Percentiles rank a stretch among this genome's conserved stretches.
These are phyloP conservation scores for Cetraspora pellucida DNA, from an alignment of 192 early-diverging fungal genomes.

Conservation along the genomic window DNA sequence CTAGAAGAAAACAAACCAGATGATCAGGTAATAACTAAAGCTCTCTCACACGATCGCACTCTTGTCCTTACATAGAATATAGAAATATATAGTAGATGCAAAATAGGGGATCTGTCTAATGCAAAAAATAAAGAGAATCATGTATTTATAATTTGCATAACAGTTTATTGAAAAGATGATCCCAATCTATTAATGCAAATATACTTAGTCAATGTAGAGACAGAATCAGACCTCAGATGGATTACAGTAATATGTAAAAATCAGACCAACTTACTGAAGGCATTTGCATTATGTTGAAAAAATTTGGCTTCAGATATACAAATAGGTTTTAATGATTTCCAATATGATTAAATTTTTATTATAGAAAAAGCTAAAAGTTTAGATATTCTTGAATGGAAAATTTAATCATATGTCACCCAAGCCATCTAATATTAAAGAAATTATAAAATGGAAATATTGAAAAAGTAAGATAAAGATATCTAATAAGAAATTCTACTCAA, in stretches of 20 bases:
- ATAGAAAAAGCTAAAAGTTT: conserved; percentile 14
- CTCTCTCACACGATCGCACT: neutral
- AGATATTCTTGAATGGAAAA: conserved; percentile 19
- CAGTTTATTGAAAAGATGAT: conserved; percentile 13
- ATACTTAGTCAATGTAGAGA: conserved; percentile 5
- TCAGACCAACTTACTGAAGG: neutral
- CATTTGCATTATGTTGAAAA: conserved; percentile 18
- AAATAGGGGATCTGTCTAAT: neutral
- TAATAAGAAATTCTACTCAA: conserved; percentile 1
- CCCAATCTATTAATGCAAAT: neutral
- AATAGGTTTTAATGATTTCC: neutral
- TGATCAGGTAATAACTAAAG: neutral
- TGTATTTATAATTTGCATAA: conserved; percentile 18
- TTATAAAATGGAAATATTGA: neutral
- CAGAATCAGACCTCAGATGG: neutral
- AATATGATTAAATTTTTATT: conserved; percentile 17
- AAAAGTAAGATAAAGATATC: neutral
- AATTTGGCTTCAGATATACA: neutral
- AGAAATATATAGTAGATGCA: neutral
- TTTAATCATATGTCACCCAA: neutral
- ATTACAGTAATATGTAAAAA: neutral
- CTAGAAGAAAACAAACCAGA: neutral
- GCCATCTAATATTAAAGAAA: neutral
- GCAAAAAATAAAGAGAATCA: neutral
- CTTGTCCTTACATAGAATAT: conserved; percentile 18